phyloP scores from a whole-genome alignment of 1,284 basidiomycete species.

The Marasmius sp. region DNA sequence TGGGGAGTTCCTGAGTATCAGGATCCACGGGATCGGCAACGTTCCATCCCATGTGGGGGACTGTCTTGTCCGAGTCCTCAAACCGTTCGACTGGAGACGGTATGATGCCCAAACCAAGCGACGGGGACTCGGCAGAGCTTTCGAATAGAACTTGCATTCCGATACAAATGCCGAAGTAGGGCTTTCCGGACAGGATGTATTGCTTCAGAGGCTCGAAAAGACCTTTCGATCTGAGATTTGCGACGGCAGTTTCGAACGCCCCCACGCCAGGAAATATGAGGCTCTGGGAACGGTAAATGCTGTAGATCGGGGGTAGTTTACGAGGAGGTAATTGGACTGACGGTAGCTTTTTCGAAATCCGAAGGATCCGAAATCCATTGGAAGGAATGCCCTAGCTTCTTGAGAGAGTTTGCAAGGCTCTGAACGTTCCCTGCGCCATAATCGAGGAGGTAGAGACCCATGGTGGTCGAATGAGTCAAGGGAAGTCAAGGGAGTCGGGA shows the following conservation, averaged over 20 bases:
- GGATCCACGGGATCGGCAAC: constrained; percentile 56
- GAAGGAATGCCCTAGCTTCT: constrained; percentile 85
- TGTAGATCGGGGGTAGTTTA: constrained; percentile 4
- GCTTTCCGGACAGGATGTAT: constrained; percentile 88
- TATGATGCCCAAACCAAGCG: constrained; percentile 71
- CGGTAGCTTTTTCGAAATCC: constrained; percentile 89
- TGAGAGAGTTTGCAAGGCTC: constrained; percentile 92
- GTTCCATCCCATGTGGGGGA: constrained; percentile 99
- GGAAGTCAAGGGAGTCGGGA: constrained; percentile 3
- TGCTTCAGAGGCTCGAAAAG: constrained; percentile 79
- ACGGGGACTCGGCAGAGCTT: constrained; percentile 76
- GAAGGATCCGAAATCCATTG: constrained; percentile 86
- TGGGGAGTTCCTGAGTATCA: constrained; percentile 47
- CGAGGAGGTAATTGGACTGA: constrained; percentile 45
- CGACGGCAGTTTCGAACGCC: constrained; percentile 87
- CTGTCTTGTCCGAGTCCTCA: constrained; percentile 71
- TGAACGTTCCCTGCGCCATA: constrained; percentile 96
- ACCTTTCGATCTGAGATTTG: constrained; percentile 72
- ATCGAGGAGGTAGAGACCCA: constrained; percentile 87
- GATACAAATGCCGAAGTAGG: constrained; percentile 98
- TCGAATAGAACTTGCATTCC: constrained; percentile 95
- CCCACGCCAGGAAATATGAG: constrained; percentile 99
- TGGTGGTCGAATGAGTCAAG: constrained; percentile 24
- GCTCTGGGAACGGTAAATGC: constrained; percentile 52
- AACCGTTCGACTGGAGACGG: constrained; percentile 73